Conservation (phyloP, 805 yeast genomes). For the Candida taoyuanica region DNA sequence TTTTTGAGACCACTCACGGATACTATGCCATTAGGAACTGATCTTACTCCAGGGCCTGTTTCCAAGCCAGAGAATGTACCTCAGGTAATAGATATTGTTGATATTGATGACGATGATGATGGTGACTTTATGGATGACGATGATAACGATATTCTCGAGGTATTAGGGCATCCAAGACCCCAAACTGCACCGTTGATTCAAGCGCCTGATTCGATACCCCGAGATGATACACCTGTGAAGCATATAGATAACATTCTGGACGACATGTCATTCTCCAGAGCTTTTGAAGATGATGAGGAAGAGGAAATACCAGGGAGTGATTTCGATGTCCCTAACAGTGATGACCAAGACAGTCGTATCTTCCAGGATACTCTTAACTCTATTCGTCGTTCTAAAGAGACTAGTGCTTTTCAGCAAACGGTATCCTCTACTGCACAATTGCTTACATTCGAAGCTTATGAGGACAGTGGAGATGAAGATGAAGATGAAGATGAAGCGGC, state of each 20-base stretch:
- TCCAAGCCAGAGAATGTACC: too few relatives aligned
- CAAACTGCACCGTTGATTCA: too few relatives aligned
- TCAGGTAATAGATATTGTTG: too few relatives aligned
- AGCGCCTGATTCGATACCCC: too few relatives aligned
- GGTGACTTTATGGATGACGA: too few relatives aligned
- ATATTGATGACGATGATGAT: too few relatives aligned
- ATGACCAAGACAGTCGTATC: conserved; percentile 9
- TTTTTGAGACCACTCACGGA: too few relatives aligned
- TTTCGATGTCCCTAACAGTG: conserved; percentile 9
- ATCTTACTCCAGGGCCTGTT: too few relatives aligned
- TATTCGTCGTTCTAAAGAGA: background rate
- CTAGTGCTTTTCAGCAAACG: background rate
- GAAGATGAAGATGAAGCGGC: conserved; percentile 5
- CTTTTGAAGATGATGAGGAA: conserved; percentile 12
- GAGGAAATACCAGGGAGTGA: conserved; percentile 8
- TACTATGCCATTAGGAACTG: too few relatives aligned
- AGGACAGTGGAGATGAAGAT: conserved; percentile 11
- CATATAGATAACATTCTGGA: conserved; percentile 1
- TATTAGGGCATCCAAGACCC: too few relatives aligned
- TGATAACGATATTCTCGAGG: too few relatives aligned
- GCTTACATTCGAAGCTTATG: conserved; percentile 15
- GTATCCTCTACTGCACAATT: conserved; percentile 3
- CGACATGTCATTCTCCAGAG: conserved; percentile 6
- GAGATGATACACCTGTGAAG: too few relatives aligned
- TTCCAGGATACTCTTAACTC: conserved; percentile 5